Evolutionary conservation across 1,284 basidiomycete species (phyloP).

Genomic region (Vanrija pseudolonga): DNA sequence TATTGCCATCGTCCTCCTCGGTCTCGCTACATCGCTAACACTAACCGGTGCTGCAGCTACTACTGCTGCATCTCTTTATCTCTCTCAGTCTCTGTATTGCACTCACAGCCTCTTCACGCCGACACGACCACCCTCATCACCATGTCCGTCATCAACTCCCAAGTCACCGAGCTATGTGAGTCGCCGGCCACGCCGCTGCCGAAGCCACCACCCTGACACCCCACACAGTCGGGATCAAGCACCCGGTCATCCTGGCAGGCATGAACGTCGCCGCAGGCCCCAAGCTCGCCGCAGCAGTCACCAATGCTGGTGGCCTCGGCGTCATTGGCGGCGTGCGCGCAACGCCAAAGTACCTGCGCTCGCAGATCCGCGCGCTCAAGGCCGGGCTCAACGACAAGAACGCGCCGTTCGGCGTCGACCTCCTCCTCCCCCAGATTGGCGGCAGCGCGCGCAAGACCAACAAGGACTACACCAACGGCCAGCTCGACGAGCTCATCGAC

Average conservation of each 20-base stretch:
- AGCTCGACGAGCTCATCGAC: constrained; percentile 64
- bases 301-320: constrained; percentile 78
- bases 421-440: constrained; percentile 76
- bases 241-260: constrained; percentile 81
- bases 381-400: constrained; percentile 53
- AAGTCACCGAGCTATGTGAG: constrained; percentile 67
- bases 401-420: constrained; percentile 76
- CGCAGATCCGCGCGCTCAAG: constrained; percentile 70
- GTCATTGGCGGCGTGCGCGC: constrained; percentile 76
- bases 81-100: too few species aligned
- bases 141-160: constrained; percentile 54
- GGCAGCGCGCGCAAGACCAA: constrained; percentile 80
- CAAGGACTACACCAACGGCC: constrained; percentile 62
- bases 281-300: constrained; percentile 68
- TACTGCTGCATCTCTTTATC: too few species aligned
- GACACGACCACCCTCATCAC: neutral
- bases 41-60: too few species aligned
- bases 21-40: too few species aligned
- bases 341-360: constrained; percentile 45
- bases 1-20: too few species aligned
- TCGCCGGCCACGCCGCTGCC: neutral
- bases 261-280: constrained; percentile 88
- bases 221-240: constrained; percentile 64
- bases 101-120: neutral
- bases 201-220: neutral